Evolutionary conservation across 2,329 filamentous ascomycete genomes (phyloP).

Genomic region (Talaromyces atroroseus): DNA sequence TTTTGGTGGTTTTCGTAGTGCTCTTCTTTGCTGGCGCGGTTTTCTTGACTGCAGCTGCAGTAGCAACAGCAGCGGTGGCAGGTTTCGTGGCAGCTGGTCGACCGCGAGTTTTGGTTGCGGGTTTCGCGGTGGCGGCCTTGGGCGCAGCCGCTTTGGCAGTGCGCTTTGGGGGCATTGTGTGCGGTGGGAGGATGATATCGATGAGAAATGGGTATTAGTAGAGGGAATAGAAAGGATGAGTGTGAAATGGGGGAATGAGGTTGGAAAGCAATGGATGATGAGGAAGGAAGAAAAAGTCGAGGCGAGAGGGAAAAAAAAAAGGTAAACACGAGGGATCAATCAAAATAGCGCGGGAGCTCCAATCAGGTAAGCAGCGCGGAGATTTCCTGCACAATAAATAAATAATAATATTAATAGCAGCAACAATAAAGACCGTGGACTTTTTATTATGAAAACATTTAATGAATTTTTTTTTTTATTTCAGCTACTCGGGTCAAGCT

Average conservation of each 20-base stretch:
- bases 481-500: neutral
- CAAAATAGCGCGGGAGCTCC: neutral
- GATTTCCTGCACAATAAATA: neutral
- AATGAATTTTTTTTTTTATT: too few relatives aligned
- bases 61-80: neutral
- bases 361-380: neutral
- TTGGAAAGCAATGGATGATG: constrained; percentile 1
- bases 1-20: constrained; percentile 7
- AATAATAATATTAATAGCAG: neutral
- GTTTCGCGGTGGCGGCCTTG: constrained; percentile 3
- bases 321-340: neutral
- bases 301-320: neutral
- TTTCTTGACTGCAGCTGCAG: constrained; percentile 8
- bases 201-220: neutral
- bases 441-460: neutral
- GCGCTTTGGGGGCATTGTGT: constrained; percentile 13
- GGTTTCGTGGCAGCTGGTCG: constrained; percentile 5
- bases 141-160: constrained; percentile 5
- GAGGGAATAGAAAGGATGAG: neutral
- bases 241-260: neutral
- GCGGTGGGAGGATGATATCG: neutral
- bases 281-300: neutral
- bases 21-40: constrained; percentile 1
- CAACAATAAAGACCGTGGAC: too few relatives aligned
- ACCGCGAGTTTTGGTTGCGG: constrained; percentile 8